These are phyloP conservation scores for Ambrosia artemisiifolia DNA, from an alignment of 129 eudicot species.

Conservation along the genomic window DNA sequence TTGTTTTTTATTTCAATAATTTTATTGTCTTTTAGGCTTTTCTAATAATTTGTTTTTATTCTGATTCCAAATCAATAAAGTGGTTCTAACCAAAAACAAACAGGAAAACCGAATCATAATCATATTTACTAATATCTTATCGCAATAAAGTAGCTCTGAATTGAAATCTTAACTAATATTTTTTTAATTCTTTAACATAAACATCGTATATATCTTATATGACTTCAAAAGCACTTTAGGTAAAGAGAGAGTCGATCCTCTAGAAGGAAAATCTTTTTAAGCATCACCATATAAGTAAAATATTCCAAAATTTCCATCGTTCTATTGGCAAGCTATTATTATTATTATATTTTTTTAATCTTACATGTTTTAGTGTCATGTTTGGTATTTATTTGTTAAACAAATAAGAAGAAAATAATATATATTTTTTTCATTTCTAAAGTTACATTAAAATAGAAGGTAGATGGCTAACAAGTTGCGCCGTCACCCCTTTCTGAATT, in stretches of 20 bases:
- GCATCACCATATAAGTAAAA: neutral
- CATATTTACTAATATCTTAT: neutral
- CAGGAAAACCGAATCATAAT: neutral
- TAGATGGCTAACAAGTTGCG: too few species aligned
- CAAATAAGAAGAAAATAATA: too few species aligned
- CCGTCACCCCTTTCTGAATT: too few species aligned
- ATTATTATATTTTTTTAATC: too few species aligned
- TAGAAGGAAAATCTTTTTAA: neutral
- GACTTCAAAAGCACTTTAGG: conserved; percentile 1
- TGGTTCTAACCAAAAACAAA: neutral
- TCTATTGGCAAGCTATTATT: neutral
- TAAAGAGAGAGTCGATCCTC: conserved; percentile 3
- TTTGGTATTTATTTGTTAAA: too few species aligned
- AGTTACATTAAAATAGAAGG: too few species aligned
- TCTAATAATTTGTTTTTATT: neutral
- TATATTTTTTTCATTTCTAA: too few species aligned
- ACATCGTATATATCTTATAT: neutral
- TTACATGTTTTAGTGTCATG: neutral
- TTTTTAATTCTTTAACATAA: neutral
- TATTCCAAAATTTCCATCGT: neutral
- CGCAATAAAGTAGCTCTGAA: neutral
- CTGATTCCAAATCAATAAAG: neutral
- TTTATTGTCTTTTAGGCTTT: neutral
- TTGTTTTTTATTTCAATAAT: neutral
- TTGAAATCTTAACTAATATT: neutral